Conservation (phyloP, 495 filamentous ascomycete genomes). For the Astrothelium macrocarpum region DNA sequence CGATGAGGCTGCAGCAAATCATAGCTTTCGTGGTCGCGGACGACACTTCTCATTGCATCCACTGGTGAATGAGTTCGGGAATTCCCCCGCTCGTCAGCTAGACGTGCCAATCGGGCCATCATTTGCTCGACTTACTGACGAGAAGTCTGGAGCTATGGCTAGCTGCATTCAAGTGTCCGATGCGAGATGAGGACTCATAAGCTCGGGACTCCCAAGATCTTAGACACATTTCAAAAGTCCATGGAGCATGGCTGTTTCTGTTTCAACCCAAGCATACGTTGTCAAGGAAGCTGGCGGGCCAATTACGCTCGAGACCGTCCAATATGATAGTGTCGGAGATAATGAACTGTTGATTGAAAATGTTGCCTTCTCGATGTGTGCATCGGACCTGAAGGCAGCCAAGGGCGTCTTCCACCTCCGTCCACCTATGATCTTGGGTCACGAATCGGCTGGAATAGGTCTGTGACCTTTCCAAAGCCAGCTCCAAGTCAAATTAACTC, state of each 20-base stretch:
- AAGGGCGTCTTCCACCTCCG: constrained; percentile 12
- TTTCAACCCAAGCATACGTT: constrained; percentile 11
- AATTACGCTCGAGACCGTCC: constrained; percentile 12
- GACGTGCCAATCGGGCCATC: too few relatives aligned
- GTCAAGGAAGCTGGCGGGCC: neutral
- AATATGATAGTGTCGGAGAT: constrained; percentile 9
- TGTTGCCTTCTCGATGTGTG: constrained; percentile 13
- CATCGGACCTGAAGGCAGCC: constrained; percentile 13
- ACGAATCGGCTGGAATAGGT: constrained; percentile 13
- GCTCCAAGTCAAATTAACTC: neutral
- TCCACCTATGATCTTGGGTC: constrained; percentile 17
- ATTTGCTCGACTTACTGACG: too few relatives aligned
- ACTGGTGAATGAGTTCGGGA: too few relatives aligned
- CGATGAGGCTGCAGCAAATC: too few relatives aligned
- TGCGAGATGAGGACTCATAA: too few relatives aligned
- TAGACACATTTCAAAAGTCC: neutral
- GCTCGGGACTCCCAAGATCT: too few relatives aligned
- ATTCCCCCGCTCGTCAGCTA: too few relatives aligned
- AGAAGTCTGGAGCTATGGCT: too few relatives aligned
- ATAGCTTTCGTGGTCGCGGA: too few relatives aligned
- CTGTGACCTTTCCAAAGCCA: neutral
- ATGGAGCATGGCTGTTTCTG: constrained; percentile 10
- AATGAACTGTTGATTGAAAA: constrained; percentile 14
- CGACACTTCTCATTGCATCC: too few relatives aligned
- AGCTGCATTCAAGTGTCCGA: too few relatives aligned